Base-by-base conservation (phyloP, 345 rosid genomes). In the Balakata baccata region DNA sequence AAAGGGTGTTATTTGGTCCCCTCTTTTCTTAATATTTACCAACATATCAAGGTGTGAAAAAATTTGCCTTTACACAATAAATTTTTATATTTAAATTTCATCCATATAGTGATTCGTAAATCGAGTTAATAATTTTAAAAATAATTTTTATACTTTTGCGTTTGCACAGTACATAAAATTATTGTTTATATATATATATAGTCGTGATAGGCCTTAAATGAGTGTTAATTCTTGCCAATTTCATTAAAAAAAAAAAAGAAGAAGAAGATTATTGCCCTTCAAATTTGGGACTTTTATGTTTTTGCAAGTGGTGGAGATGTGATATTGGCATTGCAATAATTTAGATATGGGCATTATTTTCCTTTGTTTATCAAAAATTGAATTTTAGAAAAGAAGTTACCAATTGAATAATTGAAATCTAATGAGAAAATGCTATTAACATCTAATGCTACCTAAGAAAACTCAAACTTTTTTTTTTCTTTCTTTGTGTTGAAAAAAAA, bases 1-100 rank as follows among this genome's bases (percentile, higher is more conserved):
- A 13, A 11, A 52, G 29, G 4, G 41, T 54, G 41, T 3, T n/a
- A n/a, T 22, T 53, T 12, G 58, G 22, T 14, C 64, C 11, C 25
- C 37, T 41, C 34, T 13, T 65, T 41, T 16, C 5, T 18, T 67
- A 64, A 9, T 14, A 53, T 18, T 46, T 3, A 45, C 62, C 11
- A 47, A 53, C n/a, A 45, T 49, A 56, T 4, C 22, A n/a, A 61
- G 41, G 58, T 38, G 75, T 53, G 50, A 64, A 71, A 58, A 66
- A 25, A 4, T 29, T 29, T 2, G 34, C 34, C 2, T 29, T 29
- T 29, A n/a, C n/a, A n/a, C n/a, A 1, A 29, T 29, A 29, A 29
- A 29, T 29, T 29, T 29, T 29, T 29, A 29, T 29, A 29, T 29
- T 29, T 29, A 29, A 29, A 29, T 29, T 29, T 29, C 2, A 29